Evolutionary conservation across 2,329 filamentous ascomycete genomes (phyloP), one percentile per base, ranked within the genome.

Genomic region (Endocalyx cinctus): DNA sequence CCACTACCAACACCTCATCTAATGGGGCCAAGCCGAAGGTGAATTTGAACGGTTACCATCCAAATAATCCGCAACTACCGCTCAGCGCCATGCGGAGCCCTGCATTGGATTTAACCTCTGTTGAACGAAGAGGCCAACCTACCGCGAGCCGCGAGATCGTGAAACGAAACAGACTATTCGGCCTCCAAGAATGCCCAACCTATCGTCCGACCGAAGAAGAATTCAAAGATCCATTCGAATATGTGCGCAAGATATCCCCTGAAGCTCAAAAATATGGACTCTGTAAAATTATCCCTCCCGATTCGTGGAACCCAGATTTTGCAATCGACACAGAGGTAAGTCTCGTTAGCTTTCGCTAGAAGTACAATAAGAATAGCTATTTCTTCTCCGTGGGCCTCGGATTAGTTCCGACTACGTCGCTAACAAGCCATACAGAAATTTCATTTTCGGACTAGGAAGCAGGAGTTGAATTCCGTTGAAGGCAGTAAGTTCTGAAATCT

Each of bases 401-500:
- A n/a, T n/a, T n/a, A n/a, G n/a, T n/a, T n/a, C n/a, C n/a, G n/a
- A n/a, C n/a, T n/a, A n/a, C n/a, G n/a, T n/a, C n/a, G n/a, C n/a
- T n/a, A n/a, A n/a, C n/a, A n/a, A n/a, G n/a, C 12, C 18, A 17
- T 27, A 25, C 55, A 96, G 89, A 86, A 82, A 62, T 98, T 98
- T 54, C 92, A 98, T 60, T 98, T 98, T 57, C 81, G 88, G 45
- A 98, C 92, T 11, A 79, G 92, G 57, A 88, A 94, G 58, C 92
- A 98, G 60, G 90, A 97, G 62, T 71, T 98, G 41, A 98, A 98
- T 62, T 94, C 89, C 12, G 87, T 97, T 30, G 92, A 98, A 83
- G 92, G 92, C 72, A 92, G 88, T 94, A 77, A 63, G 79, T 72
- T 25, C 43, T 37, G 34, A 29, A 41, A 29, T 26, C 18, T 5